phyloP scores from a whole-genome alignment of 257 asterid genomes.

The Nyctanthes arbortristis region DNA sequence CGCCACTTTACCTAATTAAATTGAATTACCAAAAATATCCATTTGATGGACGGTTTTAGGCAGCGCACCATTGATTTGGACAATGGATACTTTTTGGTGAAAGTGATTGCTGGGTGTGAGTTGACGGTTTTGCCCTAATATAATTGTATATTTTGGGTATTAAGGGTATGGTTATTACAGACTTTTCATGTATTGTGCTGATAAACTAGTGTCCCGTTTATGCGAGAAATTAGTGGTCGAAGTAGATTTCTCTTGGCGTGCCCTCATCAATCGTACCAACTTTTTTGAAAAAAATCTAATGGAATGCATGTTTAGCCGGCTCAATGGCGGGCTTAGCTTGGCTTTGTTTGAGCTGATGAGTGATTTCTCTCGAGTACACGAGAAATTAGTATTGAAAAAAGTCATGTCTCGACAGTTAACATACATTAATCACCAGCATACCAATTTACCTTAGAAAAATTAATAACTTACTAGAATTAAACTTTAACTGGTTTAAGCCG shows the following conservation, averaged over 20 bases:
- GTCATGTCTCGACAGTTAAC: no score
- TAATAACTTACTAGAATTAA: no score
- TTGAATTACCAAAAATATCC: slow-evolving; percentile 27
- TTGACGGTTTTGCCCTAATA: slow-evolving; percentile 34
- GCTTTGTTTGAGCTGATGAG: neutral
- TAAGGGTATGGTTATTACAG: neutral
- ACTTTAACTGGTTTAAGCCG: no score
- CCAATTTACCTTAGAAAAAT: no score
- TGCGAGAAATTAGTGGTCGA: slow-evolving; percentile 49
- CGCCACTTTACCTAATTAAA: neutral
- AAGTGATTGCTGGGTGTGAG: slow-evolving; percentile 29
- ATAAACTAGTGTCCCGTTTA: slow-evolving; percentile 19
- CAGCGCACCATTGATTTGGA: slow-evolving; percentile 39
- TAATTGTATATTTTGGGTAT: neutral
- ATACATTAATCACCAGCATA: no score
- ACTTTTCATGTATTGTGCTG: neutral
- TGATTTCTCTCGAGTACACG: no score
- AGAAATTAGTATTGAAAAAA: no score
- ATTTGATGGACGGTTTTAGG: slow-evolving; percentile 36
- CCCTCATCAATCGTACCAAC: slow-evolving; percentile 20
- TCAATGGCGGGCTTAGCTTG: neutral
- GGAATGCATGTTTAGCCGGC: slow-evolving; percentile 22
- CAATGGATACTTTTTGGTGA: slow-evolving; percentile 50
- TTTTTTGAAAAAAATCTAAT: slow-evolving; percentile 22
- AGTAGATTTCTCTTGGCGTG: slow-evolving; percentile 59